phyloP scores from a whole-genome alignment of 345 rosid genomes.

The Eucalyptus globulus region DNA sequence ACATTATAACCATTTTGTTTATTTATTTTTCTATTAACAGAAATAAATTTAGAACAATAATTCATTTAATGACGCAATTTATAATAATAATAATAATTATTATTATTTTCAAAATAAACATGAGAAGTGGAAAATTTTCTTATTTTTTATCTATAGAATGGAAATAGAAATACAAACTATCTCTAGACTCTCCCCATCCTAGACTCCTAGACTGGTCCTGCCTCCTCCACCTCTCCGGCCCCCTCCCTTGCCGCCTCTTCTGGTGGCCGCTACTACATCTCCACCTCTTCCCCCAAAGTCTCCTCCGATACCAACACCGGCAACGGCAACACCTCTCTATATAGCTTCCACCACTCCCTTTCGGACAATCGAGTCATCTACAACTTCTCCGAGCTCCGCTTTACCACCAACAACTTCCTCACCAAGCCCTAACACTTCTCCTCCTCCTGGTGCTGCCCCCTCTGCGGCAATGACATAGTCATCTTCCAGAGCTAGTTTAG shows the following conservation, averaged over 20 bases:
- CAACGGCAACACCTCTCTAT: background rate
- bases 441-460: background rate
- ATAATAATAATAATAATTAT: too few species aligned
- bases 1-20: too few species aligned
- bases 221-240: background rate
- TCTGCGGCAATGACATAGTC: background rate
- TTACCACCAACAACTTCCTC: background rate
- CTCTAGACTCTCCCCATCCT: background rate
- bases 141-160: too few species aligned
- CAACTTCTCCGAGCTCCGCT: background rate
- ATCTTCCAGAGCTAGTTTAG: background rate
- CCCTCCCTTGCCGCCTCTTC: background rate
- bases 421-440: background rate
- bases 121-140: too few species aligned
- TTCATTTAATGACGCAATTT: fast-evolving
- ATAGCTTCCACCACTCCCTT: background rate
- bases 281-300: background rate
- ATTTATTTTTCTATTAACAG: fast-evolving
- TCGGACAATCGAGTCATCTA: too few species aligned
- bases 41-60: fast-evolving
- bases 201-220: too few species aligned
- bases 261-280: too few species aligned
- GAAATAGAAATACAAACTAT: too few species aligned
- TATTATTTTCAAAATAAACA: too few species aligned
- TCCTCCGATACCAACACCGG: fast-evolving